phyloP scores from a whole-genome alignment of 2,329 filamentous ascomycete genomes.

The Penicillium crustosum region DNA sequence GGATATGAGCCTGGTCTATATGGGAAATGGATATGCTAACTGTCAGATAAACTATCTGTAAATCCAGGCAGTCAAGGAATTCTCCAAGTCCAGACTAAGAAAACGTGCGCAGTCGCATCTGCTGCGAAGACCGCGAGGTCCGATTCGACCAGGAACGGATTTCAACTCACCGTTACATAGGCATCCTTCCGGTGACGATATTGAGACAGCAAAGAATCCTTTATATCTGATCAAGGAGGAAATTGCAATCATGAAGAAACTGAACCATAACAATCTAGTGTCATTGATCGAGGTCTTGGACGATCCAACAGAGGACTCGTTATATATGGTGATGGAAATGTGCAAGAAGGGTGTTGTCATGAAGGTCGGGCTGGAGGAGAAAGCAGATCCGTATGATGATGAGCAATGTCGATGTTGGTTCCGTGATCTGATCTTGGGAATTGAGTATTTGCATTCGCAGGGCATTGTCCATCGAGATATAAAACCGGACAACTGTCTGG shows the following conservation, averaged over 20 bases:
- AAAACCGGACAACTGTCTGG: constrained; percentile 92
- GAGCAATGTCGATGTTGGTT: constrained; percentile 90
- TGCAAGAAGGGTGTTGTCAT: constrained; percentile 97
- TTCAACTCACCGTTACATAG: constrained; percentile 66
- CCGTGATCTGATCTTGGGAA: constrained; percentile 87
- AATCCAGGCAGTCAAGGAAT: constrained; percentile 86
- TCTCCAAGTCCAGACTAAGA: constrained; percentile 86
- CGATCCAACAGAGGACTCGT: constrained; percentile 89
- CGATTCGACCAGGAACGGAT: constrained; percentile 55
- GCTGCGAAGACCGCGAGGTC: constrained; percentile 62
- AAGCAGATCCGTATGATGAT: constrained; percentile 75
- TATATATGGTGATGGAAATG: constrained; percentile 99
- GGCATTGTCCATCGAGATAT: constrained; percentile 95
- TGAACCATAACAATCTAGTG: constrained; percentile 92
- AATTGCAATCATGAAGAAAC: constrained; percentile 98
- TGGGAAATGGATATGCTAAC: constrained; percentile 18
- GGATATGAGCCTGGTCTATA: not conserved
- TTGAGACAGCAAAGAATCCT: constrained; percentile 64
- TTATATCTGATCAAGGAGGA: constrained; percentile 90
- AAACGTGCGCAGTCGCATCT: constrained; percentile 90
- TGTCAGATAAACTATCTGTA: constrained; percentile 1
- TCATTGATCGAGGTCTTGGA: constrained; percentile 91
- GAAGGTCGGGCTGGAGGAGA: constrained; percentile 86
- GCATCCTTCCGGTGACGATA: constrained; percentile 52
- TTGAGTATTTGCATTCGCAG: constrained; percentile 93